Conservation (phyloP, 192 early-diverging fungal genomes). For the Dispira parvispora region DNA sequence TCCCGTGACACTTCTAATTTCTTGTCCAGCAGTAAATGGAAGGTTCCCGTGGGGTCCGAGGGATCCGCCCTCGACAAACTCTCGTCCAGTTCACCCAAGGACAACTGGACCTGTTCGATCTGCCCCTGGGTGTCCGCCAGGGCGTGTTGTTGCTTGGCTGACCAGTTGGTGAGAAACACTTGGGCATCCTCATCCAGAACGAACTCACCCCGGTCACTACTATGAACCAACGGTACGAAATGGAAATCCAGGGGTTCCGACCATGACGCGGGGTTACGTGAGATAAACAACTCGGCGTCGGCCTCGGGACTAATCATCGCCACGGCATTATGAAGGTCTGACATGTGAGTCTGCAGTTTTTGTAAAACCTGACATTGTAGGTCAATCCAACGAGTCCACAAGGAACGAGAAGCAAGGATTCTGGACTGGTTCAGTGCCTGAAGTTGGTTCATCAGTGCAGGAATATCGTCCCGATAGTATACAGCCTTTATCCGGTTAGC, state of each 20-base stretch:
- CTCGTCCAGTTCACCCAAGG: background rate
- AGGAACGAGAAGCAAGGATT: background rate
- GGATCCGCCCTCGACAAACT: background rate
- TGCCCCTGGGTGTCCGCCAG: background rate
- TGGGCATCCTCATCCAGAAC: background rate
- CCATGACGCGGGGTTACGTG: conserved; percentile 3
- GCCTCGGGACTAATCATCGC: background rate
- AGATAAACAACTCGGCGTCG: background rate
- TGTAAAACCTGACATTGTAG: background rate
- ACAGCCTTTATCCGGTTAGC: background rate
- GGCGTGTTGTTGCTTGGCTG: background rate
- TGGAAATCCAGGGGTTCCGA: conserved; percentile 7
- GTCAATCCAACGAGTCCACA: conserved; percentile 8
- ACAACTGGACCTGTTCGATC: background rate
- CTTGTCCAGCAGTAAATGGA: background rate
- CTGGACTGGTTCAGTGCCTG: background rate
- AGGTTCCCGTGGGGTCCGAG: background rate
- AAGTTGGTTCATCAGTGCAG: conserved; percentile 5
- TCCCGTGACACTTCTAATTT: background rate
- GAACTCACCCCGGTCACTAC: background rate
- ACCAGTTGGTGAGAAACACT: background rate
- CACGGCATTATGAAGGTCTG: background rate
- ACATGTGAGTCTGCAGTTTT: background rate
- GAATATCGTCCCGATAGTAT: conserved; percentile 1
- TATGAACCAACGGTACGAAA: background rate